Conservation (phyloP, 352 stramenopile species). For the Peronospora belbahrii region DNA sequence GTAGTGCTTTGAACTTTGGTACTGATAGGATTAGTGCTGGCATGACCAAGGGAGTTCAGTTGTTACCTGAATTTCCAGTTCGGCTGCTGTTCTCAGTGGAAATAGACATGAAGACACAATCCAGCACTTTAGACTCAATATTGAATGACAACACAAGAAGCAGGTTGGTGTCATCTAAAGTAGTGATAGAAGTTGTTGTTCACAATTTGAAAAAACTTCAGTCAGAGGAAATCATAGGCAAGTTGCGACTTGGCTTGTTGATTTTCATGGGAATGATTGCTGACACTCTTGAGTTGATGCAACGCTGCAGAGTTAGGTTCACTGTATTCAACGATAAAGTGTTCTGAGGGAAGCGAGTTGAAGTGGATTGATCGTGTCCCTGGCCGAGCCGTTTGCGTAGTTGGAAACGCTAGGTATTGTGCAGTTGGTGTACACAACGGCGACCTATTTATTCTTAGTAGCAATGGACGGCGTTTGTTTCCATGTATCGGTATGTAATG, state of each 20-base stretch:
- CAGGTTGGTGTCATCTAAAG: slow-evolving; percentile 8
- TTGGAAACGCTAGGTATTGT: slow-evolving; percentile 60
- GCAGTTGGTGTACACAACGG: slow-evolving; percentile 55
- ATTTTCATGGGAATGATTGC: not conserved
- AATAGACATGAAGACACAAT: slow-evolving; percentile 32
- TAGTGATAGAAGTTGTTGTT: slow-evolving; percentile 52
- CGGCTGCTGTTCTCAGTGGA: slow-evolving; percentile 59
- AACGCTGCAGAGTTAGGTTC: slow-evolving; percentile 40
- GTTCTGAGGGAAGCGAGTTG: slow-evolving; percentile 34
- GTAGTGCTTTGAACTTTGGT: slow-evolving; percentile 1
- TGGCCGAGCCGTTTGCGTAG: slow-evolving; percentile 43
- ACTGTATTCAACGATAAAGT: slow-evolving; percentile 70
- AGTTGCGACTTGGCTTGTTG: slow-evolving; percentile 5
- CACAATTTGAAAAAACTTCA: slow-evolving; percentile 52
- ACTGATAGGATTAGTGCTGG: slow-evolving; percentile 11
- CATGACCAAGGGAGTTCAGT: slow-evolving; percentile 18
- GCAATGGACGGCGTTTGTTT: slow-evolving; percentile 60
- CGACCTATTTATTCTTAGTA: slow-evolving; percentile 58
- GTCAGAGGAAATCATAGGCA: slow-evolving; percentile 40
- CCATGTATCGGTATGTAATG: slow-evolving; percentile 60
- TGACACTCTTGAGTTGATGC: slow-evolving; percentile 1
- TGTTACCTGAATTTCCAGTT: slow-evolving; percentile 54
- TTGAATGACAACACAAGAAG: slow-evolving; percentile 5
- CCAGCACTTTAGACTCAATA: not conserved
- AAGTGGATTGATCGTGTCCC: slow-evolving; percentile 81